phyloP scores from a whole-genome alignment of 2,329 filamentous ascomycete genomes.

The Cordyceps javanica region DNA sequence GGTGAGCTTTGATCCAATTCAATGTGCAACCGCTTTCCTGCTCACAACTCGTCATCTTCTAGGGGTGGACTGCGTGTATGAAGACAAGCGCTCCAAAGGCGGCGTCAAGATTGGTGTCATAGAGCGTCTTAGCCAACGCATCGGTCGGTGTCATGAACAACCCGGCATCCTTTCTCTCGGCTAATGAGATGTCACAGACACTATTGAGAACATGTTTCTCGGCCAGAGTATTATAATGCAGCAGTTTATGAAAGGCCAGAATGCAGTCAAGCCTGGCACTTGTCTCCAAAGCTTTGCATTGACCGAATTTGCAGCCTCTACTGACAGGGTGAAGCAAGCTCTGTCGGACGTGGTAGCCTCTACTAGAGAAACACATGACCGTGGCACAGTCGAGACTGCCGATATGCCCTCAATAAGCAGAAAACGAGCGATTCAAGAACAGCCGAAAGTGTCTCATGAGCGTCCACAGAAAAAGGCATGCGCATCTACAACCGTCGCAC shows the following conservation, averaged over 20 bases:
- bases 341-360: neutral
- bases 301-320: neutral
- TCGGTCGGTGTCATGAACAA: slow-evolving; percentile 20
- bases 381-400: neutral
- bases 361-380: neutral
- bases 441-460: neutral
- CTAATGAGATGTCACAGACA: slow-evolving; percentile 18
- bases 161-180: neutral
- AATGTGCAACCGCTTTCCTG: too few species aligned
- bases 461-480: neutral
- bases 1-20: slow-evolving; percentile 19
- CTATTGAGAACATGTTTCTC: slow-evolving; percentile 33
- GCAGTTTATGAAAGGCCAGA: slow-evolving; percentile 22
- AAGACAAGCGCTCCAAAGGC: slow-evolving; percentile 26
- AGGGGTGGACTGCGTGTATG: slow-evolving; percentile 28
- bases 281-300: neutral
- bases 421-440: neutral
- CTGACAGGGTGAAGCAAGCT: neutral
- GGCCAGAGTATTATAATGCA: slow-evolving; percentile 31
- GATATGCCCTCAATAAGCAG: neutral
- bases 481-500: neutral
- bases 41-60: neutral
- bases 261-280: neutral
- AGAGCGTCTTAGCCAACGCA: slow-evolving; percentile 28
- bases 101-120: slow-evolving; percentile 29